These are phyloP conservation scores for Amauroascus niger DNA, from an alignment of 2,329 filamentous ascomycete genomes.

Conservation along the genomic window DNA sequence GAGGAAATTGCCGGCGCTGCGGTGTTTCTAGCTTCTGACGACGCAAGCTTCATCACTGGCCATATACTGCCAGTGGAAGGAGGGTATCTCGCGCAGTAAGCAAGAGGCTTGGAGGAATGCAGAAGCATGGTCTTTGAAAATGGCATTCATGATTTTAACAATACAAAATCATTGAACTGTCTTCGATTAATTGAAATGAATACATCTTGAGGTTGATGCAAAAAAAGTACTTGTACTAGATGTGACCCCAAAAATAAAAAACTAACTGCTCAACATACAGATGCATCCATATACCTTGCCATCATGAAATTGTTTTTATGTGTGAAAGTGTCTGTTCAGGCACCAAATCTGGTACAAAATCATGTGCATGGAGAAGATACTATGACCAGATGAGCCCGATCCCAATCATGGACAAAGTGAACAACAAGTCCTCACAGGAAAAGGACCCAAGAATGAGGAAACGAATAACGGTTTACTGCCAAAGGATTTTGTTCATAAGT, in stretches of 20 bases:
- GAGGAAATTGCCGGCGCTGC: conserved; percentile 34
- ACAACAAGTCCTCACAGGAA: background rate
- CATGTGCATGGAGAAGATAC: background rate
- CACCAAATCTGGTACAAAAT: background rate
- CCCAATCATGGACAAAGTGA: background rate
- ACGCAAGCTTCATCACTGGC: conserved; percentile 40
- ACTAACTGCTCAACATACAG: background rate
- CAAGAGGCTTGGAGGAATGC: background rate
- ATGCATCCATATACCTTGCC: background rate
- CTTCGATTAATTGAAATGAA: too few relatives aligned
- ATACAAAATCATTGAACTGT: too few relatives aligned
- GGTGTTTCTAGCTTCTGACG: conserved; percentile 41
- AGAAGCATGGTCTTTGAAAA: background rate
- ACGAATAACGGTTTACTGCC: background rate
- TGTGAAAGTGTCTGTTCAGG: too few relatives aligned
- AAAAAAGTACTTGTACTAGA: too few relatives aligned
- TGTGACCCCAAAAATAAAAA: too few relatives aligned
- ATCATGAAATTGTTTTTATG: background rate
- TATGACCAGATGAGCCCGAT: too few relatives aligned
- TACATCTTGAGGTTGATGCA: too few relatives aligned
- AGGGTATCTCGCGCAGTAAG: conserved; percentile 29
- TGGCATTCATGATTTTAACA: background rate
- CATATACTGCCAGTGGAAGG: conserved; percentile 40
- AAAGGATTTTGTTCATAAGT: background rate
- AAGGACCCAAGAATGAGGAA: background rate